phyloP scores from a whole-genome alignment of 2,329 filamentous ascomycete genomes.

The Lasiodiplodia theobromae region DNA sequence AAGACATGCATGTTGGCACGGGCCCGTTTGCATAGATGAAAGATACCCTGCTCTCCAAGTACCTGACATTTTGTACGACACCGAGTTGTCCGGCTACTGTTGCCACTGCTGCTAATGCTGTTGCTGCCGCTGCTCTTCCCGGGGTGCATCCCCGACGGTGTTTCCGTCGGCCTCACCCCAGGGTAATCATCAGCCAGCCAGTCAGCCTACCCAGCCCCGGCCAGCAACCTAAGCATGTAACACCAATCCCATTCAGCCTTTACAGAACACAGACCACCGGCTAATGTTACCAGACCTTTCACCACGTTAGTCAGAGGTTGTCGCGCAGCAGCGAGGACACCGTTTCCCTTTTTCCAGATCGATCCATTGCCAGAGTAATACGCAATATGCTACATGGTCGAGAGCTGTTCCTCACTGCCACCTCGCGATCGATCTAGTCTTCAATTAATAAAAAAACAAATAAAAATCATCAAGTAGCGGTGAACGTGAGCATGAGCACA shows the following conservation, averaged over 20 bases:
- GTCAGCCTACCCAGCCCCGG: neutral
- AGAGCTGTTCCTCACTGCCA: no score
- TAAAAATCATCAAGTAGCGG: neutral
- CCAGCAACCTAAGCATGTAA: neutral
- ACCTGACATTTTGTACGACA: neutral
- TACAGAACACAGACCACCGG: neutral
- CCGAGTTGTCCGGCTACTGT: neutral
- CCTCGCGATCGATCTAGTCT: no score
- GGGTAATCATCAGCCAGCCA: neutral
- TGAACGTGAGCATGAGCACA: neutral
- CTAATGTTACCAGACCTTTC: neutral
- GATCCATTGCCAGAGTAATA: no score
- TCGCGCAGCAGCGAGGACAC: no score
- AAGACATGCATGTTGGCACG: slow-evolving; percentile 3
- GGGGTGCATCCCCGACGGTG: neutral
- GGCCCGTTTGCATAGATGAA: slow-evolving; percentile 11
- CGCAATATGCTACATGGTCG: no score
- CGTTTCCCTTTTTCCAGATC: no score
- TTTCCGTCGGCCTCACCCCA: neutral
- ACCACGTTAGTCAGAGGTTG: no score
- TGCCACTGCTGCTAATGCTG: neutral
- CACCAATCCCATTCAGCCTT: neutral
- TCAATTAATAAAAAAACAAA: neutral
- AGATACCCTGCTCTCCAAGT: neutral
- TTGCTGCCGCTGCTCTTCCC: neutral